Evolutionary conservation across 1,284 basidiomycete species (phyloP).

Genomic region (Cryptococcus neoformans): DNA sequence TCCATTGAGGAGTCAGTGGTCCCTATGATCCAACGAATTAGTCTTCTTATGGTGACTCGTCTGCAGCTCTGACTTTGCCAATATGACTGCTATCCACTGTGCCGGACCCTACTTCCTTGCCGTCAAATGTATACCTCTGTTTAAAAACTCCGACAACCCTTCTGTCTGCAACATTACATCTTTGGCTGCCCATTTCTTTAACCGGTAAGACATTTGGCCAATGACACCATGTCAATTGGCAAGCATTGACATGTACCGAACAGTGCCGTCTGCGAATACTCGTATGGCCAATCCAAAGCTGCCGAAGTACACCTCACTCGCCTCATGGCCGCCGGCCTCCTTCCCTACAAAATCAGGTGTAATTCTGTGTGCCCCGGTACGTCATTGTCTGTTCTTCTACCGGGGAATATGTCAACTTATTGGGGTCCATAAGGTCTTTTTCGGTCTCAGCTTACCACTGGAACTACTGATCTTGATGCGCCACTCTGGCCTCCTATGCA

Average conservation of each 20-base stretch:
- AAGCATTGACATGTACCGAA: background rate
- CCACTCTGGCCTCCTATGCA: slow-evolving; percentile 10
- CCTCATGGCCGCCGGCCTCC: slow-evolving; percentile 29
- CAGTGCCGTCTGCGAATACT: slow-evolving; percentile 28
- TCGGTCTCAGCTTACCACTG: slow-evolving; percentile 25
- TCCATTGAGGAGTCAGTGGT: slow-evolving; percentile 31
- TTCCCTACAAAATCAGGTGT: slow-evolving; percentile 30
- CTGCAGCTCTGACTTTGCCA: slow-evolving; percentile 25
- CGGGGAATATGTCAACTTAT: background rate
- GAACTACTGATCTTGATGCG: slow-evolving; percentile 9
- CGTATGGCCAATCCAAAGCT: slow-evolving; percentile 36
- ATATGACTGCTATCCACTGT: slow-evolving; percentile 33
- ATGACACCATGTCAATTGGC: background rate
- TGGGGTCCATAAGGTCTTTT: slow-evolving; percentile 17
- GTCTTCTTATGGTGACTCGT: background rate
- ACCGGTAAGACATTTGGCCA: slow-evolving; percentile 14
- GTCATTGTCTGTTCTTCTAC: background rate
- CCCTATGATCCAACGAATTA: background rate
- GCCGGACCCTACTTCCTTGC: slow-evolving; percentile 29
- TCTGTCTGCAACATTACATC: slow-evolving; percentile 32
- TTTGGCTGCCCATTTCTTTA: slow-evolving; percentile 25
- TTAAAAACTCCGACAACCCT: slow-evolving; percentile 26
- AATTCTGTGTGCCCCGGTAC: slow-evolving; percentile 27
- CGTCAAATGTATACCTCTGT: slow-evolving; percentile 29
- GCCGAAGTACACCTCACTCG: slow-evolving; percentile 29